phyloP scores from a whole-genome alignment of 2,329 filamentous ascomycete genomes.

The Stemphylium beticola region DNA sequence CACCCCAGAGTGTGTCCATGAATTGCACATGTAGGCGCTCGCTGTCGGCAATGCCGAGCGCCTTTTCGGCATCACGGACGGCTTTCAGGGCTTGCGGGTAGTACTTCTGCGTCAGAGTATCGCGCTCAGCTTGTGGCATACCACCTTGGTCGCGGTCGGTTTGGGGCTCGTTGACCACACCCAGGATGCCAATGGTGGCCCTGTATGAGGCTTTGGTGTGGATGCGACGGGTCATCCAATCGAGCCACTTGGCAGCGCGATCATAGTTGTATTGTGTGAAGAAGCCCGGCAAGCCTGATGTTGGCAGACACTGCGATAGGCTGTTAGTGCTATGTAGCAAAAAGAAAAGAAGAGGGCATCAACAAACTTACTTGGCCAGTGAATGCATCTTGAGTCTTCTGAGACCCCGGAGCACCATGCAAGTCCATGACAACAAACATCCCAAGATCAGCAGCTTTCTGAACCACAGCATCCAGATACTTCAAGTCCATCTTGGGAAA shows the following conservation, averaged over 20 bases:
- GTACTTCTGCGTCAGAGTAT: conserved; percentile 41
- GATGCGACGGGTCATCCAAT: conserved; percentile 61
- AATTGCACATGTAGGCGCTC: conserved; percentile 62
- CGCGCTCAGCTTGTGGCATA: conserved; percentile 35
- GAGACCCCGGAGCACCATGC: conserved; percentile 61
- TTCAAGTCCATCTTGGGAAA: conserved; percentile 58
- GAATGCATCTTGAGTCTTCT: conserved; percentile 55
- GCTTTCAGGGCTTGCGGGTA: conserved; percentile 57
- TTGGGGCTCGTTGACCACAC: conserved; percentile 65
- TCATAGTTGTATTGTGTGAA: conserved; percentile 64
- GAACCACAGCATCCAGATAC: conserved; percentile 56
- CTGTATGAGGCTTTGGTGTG: conserved; percentile 58
- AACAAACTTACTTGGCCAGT: conserved; percentile 51
- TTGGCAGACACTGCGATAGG: conserved; percentile 25
- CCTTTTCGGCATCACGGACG: conserved; percentile 58
- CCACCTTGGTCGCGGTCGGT: conserved; percentile 14
- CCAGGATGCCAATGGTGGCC: conserved; percentile 63
- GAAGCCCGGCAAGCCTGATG: conserved; percentile 55
- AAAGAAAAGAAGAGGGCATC: not conserved
- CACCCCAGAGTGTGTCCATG: conserved; percentile 63
- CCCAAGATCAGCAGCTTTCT: conserved; percentile 57
- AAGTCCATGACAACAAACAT: conserved; percentile 63
- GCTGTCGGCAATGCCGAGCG: conserved; percentile 50
- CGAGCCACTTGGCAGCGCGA: conserved; percentile 61
- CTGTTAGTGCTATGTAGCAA: not conserved